These are phyloP conservation scores for Amylocarpus encephaloides DNA, from an alignment of 2,329 filamentous ascomycete genomes.

Conservation along the genomic window DNA sequence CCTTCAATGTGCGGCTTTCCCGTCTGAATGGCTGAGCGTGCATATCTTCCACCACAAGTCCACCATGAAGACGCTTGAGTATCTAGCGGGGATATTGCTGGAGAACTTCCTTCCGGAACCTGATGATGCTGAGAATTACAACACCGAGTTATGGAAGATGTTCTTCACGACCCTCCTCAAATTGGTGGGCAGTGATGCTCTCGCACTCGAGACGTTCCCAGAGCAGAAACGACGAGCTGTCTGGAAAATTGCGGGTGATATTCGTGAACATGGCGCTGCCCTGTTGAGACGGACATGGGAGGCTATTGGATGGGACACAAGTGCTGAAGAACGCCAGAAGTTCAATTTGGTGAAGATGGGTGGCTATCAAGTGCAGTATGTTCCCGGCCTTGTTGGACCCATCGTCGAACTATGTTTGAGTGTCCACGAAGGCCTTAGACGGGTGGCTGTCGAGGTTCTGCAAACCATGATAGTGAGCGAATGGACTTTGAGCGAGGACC, in stretches of 20 bases:
- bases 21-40: slow-evolving; percentile 81
- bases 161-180: slow-evolving; percentile 88
- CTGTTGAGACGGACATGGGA: slow-evolving; percentile 84
- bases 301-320: slow-evolving; percentile 93
- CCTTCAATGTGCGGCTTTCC: slow-evolving; percentile 82
- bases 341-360: slow-evolving; percentile 82
- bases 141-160: slow-evolving; percentile 87
- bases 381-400: slow-evolving; percentile 82
- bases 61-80: slow-evolving; percentile 77
- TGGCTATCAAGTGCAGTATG: slow-evolving; percentile 97
- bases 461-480: slow-evolving; percentile 99
- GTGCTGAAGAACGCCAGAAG: slow-evolving; percentile 65
- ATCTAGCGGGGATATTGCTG: slow-evolving; percentile 72
- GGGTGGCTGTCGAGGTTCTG: slow-evolving; percentile 85
- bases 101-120: slow-evolving; percentile 80
- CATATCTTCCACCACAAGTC: slow-evolving; percentile 91
- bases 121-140: slow-evolving; percentile 76
- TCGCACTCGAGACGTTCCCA: slow-evolving; percentile 91
- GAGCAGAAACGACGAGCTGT: slow-evolving; percentile 94
- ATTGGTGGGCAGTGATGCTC: slow-evolving; percentile 78
- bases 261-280: slow-evolving; percentile 84
- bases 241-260: slow-evolving; percentile 98
- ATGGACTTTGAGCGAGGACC: slow-evolving; percentile 90
- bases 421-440: slow-evolving; percentile 83
- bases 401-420: slow-evolving; percentile 93